Base-by-base conservation (phyloP, 2,329 filamentous ascomycete genomes). In the Aspergillus puulaauensis region DNA sequence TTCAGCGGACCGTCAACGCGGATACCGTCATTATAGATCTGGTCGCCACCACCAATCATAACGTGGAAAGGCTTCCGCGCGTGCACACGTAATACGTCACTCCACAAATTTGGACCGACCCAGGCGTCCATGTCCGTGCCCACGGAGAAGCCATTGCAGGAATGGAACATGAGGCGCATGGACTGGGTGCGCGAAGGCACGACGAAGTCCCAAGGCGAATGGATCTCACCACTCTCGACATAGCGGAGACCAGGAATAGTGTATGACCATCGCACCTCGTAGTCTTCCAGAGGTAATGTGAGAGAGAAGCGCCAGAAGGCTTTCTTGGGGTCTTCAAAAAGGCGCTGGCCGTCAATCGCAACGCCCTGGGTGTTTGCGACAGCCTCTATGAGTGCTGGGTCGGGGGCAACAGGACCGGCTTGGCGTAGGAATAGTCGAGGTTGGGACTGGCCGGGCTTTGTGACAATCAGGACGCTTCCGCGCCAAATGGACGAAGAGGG, bases 21-120 rank as follows among this genome's bases (percentile, higher is more conserved):
- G 63, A 98, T 91, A 23, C 90, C 90, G 56, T 88, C 86, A 63
- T 88, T 87, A 75, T 88, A 88, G 64, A 88, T 86, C 75, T 97
- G 93, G 70, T 98, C 93, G 58, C 93, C 93, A 57, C 93, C 93
- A 52, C 93, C 93, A 61, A 97, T 84, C 87, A 88, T 90, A 63
- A 86, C 82, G 67, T 86, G 84, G 71, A 88, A 86, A 7, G 85
- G 84, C 61, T 79, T 79, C 69, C 82, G 70, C 64, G 79, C 79
- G 65, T 88, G 86, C 57, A 84, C 75, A 46, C 85, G 82, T 56
- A 87, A 68, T 33, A 87, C 86, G 61, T 88, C 85, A 61, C 87
- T 84, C 86, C 86, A 88, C 31, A 88, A 74, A 23, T 80, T 83
- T 3, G 82, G 82, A 2, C 86, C 85, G 37, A 81, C 79, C 84